A percentile compares a stretch with the other conserved stretches of the same genome.
Conservation (phyloP, 164 flowering plant genomes). For the Echeveria elegans region DNA sequence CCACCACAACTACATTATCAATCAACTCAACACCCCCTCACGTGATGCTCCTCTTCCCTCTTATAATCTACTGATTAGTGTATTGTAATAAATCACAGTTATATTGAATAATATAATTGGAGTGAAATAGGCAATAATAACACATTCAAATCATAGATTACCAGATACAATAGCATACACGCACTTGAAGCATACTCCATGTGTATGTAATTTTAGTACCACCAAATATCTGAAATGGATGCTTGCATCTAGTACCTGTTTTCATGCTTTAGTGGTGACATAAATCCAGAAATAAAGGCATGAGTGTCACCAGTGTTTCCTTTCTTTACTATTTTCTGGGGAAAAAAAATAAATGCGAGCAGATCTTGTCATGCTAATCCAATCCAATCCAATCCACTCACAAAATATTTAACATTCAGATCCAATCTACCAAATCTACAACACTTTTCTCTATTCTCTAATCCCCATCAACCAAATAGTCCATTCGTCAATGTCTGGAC, state of each 20-base stretch:
- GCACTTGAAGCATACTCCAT: neutral
- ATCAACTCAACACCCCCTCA: neutral
- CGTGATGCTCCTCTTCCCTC: neutral
- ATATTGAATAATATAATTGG: no score
- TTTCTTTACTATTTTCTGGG: no score
- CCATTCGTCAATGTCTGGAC: neutral
- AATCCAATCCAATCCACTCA: conserved; percentile 7
- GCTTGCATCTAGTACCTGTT: neutral
- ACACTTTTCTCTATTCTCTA: neutral
- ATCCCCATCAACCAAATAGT: neutral
- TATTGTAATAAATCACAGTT: no score
- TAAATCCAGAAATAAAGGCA: neutral
- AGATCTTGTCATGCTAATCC: conserved; percentile 3
- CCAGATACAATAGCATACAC: neutral
- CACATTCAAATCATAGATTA: neutral
- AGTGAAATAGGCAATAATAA: no score
- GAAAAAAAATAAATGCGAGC: no score
- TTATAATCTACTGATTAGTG: neutral
- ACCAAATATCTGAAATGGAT: neutral
- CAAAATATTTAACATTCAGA: conserved; percentile 1
- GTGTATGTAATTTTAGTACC: neutral
- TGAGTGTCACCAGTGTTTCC: neutral
- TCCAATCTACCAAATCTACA: conserved; percentile 1
- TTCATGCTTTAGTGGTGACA: neutral
- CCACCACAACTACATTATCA: neutral